Evolutionary conservation across 2,329 filamentous ascomycete genomes (phyloP).

Genomic region (Arthrobotrys iridis): DNA sequence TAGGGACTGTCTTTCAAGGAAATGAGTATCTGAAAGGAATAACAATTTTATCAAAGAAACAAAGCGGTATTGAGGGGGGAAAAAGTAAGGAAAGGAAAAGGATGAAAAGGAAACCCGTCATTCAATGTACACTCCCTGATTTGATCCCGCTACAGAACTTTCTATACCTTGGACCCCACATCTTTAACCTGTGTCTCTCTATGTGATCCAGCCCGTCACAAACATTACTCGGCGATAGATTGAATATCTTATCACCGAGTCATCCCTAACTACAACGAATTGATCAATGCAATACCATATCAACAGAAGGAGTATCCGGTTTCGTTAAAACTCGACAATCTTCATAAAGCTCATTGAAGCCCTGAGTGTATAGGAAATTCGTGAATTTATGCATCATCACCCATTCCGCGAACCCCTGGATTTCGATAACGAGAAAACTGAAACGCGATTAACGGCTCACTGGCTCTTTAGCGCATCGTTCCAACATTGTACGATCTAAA

Average conservation of each 20-base stretch:
- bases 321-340: conserved; percentile 10
- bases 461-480: conserved; percentile 20
- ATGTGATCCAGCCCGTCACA: background rate
- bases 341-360: conserved; percentile 9
- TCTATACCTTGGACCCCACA: conserved; percentile 17
- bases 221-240: background rate
- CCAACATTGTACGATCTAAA: conserved; percentile 34
- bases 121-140: conserved; percentile 7
- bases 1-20: background rate
- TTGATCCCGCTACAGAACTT: conserved; percentile 15
- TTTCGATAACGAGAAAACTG: background rate
- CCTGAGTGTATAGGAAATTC: background rate
- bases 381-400: background rate
- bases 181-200: conserved; percentile 12
- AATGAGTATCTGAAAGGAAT: too few species aligned
- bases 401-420: background rate
- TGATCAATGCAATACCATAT: conserved; percentile 17
- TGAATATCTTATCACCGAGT: background rate
- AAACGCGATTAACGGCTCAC: background rate
- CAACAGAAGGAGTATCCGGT: conserved; percentile 9
- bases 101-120: background rate
- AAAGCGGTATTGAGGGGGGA: background rate
- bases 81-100: background rate
- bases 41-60: background rate
- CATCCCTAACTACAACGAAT: conserved; percentile 1